Percentiles rank a stretch among this genome's conserved stretches.
Conservation (phyloP, 306 rosid species). For the Cucumis hystrix region DNA sequence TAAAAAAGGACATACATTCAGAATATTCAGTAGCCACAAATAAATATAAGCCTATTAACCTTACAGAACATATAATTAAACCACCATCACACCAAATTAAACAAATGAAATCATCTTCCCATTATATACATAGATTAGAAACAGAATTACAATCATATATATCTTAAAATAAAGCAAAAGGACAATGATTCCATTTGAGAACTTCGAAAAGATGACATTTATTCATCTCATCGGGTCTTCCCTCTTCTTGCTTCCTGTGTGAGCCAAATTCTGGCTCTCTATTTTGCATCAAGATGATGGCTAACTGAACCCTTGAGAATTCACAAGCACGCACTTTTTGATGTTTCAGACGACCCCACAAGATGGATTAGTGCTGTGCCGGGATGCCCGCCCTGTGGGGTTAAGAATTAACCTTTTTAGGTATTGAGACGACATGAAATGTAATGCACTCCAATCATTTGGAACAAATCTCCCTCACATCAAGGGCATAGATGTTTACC, state of each 20-base stretch:
- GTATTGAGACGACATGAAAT: not conserved
- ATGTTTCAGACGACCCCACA: not conserved
- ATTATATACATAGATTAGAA: not conserved
- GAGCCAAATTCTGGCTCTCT: not conserved
- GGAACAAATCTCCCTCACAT: not conserved
- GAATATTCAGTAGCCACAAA: not conserved
- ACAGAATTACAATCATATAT: not conserved
- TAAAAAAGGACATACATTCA: not conserved
- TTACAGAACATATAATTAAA: not conserved
- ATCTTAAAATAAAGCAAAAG: not conserved
- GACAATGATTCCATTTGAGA: not conserved
- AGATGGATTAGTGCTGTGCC: not conserved
- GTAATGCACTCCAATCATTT: not conserved
- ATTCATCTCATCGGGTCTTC: not conserved
- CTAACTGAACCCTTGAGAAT: not conserved
- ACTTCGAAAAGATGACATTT: not conserved
- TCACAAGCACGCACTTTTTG: not conserved
- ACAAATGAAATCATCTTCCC: not conserved
- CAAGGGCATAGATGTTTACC: conserved; percentile 9
- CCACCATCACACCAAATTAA: not conserved
- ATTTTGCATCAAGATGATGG: not conserved
- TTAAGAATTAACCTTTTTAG: not conserved
- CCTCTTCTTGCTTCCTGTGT: not conserved
- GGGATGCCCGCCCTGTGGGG: conserved; percentile 1
- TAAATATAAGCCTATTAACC: not conserved